A percentile compares a stretch with the other conserved stretches of the same genome.
Evolutionary conservation across 495 filamentous ascomycete species (phyloP).

Genomic region (Darksidea phi): DNA sequence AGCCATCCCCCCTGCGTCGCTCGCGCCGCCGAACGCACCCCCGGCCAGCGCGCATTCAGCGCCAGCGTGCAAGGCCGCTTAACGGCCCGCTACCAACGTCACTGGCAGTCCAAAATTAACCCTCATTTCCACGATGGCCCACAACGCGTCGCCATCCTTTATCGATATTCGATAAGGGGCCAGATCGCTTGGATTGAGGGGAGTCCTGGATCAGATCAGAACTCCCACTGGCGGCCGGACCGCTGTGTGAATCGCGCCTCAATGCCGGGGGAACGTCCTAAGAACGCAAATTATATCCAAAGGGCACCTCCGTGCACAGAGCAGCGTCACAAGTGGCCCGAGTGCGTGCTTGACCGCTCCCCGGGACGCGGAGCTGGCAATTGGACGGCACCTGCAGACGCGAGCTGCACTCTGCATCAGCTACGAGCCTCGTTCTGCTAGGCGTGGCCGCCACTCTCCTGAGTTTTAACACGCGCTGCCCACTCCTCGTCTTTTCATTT

Average conservation of each 20-base stretch:
- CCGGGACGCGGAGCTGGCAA: slow-evolving; percentile 16
- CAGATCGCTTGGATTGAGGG: slow-evolving; percentile 15
- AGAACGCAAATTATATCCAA: slow-evolving; percentile 2
- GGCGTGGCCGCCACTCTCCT: slow-evolving; percentile 25
- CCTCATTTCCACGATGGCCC: slow-evolving; percentile 17
- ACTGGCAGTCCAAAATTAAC: slow-evolving; percentile 34
- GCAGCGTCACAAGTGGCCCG: slow-evolving; percentile 1
- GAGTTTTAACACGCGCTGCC: slow-evolving; percentile 37
- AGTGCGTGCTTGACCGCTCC: slow-evolving; percentile 24
- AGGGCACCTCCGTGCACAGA: not conserved
- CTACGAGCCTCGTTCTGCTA: slow-evolving; percentile 30
- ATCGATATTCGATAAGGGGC: slow-evolving; percentile 34
- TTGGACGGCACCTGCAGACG: slow-evolving; percentile 24
- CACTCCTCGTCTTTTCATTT: slow-evolving; percentile 29
- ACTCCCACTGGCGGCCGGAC: slow-evolving; percentile 19
- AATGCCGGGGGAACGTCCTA: slow-evolving; percentile 14
- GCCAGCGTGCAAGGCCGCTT: slow-evolving; percentile 3
- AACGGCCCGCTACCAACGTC: slow-evolving; percentile 22
- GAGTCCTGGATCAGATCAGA: slow-evolving; percentile 14
- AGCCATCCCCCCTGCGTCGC: slow-evolving; percentile 16
- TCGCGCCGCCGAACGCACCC: slow-evolving; percentile 8
- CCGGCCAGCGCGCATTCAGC: slow-evolving; percentile 17
- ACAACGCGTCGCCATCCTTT: slow-evolving; percentile 28
- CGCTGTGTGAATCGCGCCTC: slow-evolving; percentile 4
- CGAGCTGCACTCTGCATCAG: slow-evolving; percentile 31